Evolutionary conservation across 2,329 filamentous ascomycete genomes (phyloP), one percentile per base, ranked within the genome.

Genomic region (Neoascochyta sp.): DNA sequence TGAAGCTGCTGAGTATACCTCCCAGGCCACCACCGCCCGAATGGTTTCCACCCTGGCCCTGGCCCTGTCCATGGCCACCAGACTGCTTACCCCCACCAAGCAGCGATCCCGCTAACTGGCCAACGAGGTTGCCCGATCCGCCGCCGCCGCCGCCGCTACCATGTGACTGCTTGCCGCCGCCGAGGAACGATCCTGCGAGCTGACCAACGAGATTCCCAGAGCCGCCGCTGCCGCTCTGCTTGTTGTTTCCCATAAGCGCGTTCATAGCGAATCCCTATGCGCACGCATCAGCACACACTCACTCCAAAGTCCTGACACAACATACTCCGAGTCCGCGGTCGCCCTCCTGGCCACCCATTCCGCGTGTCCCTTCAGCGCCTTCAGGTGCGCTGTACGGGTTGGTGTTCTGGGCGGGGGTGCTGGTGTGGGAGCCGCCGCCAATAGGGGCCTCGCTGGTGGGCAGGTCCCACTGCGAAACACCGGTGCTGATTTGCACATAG

Each of bases 381-480:
- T 73, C 63, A 74, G 60, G 61, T 30, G 45, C 65, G 36, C 77
- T 76, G 60, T 81, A 83, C 4, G 80, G 80, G 48, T 83, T 79
- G 12, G 81, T 76, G 38, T 58, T 50, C 23, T 59, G 54, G 16
- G 54, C 56, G 16, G 63, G 53, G 40, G 65, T 47, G 60, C 65
- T 30, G 60, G 67, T 34, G 70, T 71, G 39, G 66, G 73, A 24
- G 75, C 80, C 20, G 75, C 80, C 52, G 68, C 52, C 77, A 40
- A 78, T 76, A 13, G 75, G 78, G 6, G 75, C 80, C 27, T 80
- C 71, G 36, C 77, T 69, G 9, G 77, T 84, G 17, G 81, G 81
- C 17, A 75, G 72, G n/a, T 85, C 81, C 81, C 82, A 86, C 62
- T 85, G 81, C 41, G 81, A 83, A 20, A 76, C 70, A 26, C 81